A percentile compares a stretch with the other conserved stretches of the same genome.
phyloP scores from a whole-genome alignment of 208 protist genomes.

The Chromosphaera perkinsii region DNA sequence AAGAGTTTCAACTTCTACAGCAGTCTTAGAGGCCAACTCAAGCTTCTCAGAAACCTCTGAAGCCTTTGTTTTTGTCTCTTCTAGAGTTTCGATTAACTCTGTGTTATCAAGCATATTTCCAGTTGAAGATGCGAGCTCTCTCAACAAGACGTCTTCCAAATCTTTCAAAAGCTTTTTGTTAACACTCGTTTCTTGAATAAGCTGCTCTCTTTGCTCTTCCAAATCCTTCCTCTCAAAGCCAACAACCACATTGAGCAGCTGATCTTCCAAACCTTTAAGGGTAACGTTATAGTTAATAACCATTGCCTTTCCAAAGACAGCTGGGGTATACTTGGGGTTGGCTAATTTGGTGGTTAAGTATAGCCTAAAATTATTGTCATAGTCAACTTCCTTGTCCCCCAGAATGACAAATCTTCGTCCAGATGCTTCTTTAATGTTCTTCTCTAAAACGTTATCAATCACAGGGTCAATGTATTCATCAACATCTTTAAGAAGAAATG shows the following conservation, averaged over 20 bases:
- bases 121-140: conserved; percentile 81
- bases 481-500: conserved; percentile 94
- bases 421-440: conserved; percentile 80
- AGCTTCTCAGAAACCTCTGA: conserved; percentile 90
- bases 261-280: conserved; percentile 89
- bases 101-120: conserved; percentile 97
- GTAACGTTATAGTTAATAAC: conserved; percentile 98
- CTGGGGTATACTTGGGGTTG: conserved; percentile 95
- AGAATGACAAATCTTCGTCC: conserved; percentile 76
- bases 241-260: conserved; percentile 96
- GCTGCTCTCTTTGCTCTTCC: conserved; percentile 82
- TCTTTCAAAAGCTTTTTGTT: conserved; percentile 89
- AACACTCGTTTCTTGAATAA: conserved; percentile 92
- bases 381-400: conserved; percentile 92
- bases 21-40: conserved; percentile 82
- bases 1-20: conserved; percentile 85
- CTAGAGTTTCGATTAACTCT: conserved; percentile 93
- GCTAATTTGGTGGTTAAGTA: conserved; percentile 94
- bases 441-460: conserved; percentile 93
- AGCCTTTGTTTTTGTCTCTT: conserved; percentile 94
- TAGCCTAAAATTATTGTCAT: conserved; percentile 91
- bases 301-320: conserved; percentile 91
- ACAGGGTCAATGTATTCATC: conserved; percentile 98
- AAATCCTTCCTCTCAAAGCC: conserved; percentile 89
- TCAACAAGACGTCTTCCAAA: conserved; percentile 94